Percentiles rank a stretch among this genome's conserved stretches.
These are phyloP conservation scores for Phytophthora syringae DNA, from an alignment of 352 stramenopile genomes.

Conservation along the genomic window DNA sequence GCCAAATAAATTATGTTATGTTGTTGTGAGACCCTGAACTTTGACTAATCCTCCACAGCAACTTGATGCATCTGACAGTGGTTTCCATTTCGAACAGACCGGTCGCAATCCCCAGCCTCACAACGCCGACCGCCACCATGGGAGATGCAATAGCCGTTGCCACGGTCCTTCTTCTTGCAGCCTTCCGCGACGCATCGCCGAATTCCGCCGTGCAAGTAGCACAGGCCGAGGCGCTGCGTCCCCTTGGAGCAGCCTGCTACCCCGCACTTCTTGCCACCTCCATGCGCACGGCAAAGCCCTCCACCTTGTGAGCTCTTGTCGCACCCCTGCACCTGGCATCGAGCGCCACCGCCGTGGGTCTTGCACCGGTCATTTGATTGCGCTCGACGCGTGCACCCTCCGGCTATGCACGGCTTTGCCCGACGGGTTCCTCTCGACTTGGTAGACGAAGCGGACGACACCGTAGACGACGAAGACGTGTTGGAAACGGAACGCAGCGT, in stretches of 20 bases:
- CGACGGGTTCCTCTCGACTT: constrained; percentile 39
- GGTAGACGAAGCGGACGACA: constrained; percentile 33
- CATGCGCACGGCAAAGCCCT: constrained; percentile 52
- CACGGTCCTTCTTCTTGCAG: constrained; percentile 85
- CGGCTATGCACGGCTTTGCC: constrained; percentile 73
- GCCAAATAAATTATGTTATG: too few species aligned
- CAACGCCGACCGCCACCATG: constrained; percentile 81
- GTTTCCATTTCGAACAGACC: constrained; percentile 80
- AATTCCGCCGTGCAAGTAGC: constrained; percentile 82
- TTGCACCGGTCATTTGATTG: constrained; percentile 88
- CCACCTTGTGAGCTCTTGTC: constrained; percentile 84
- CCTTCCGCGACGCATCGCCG: constrained; percentile 72
- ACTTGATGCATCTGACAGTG: constrained; percentile 74
- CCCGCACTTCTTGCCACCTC: constrained; percentile 78
- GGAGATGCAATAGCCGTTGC: constrained; percentile 84
- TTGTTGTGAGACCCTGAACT: constrained; percentile 24
- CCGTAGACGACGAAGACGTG: constrained; percentile 31
- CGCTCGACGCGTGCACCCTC: constrained; percentile 63
- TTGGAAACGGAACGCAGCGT: constrained; percentile 34
- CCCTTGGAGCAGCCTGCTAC: constrained; percentile 75
- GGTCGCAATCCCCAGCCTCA: constrained; percentile 57
- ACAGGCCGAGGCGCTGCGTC: constrained; percentile 79
- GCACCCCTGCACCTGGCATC: constrained; percentile 72
- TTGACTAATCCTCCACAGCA: constrained; percentile 46
- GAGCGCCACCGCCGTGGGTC: constrained; percentile 76